phyloP scores from a whole-genome alignment of 2,329 filamentous ascomycete genomes.

The Aspergillus japonicus region DNA sequence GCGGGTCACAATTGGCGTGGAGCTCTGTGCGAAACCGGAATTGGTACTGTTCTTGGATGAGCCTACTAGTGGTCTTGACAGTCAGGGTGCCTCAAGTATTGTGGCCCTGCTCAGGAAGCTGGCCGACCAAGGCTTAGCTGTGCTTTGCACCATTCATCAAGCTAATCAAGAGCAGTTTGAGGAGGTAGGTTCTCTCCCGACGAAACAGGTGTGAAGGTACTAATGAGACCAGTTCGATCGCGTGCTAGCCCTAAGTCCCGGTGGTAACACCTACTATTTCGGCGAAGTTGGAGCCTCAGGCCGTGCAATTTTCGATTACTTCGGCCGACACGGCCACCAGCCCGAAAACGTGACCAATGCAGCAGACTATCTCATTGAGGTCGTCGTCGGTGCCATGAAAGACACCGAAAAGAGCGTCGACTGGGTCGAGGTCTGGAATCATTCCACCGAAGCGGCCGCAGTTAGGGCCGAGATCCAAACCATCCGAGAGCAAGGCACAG shows the following conservation, averaged over 20 bases:
- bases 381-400: slow-evolving; percentile 55
- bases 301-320: slow-evolving; percentile 62
- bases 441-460: slow-evolving; percentile 56
- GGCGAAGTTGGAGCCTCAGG: slow-evolving; percentile 65
- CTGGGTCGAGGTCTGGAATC: slow-evolving; percentile 69
- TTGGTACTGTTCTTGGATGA: slow-evolving; percentile 67
- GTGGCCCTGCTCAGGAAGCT: slow-evolving; percentile 64
- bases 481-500: slow-evolving; percentile 49
- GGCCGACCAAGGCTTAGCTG: slow-evolving; percentile 60
- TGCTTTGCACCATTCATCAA: slow-evolving; percentile 69
- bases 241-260: slow-evolving; percentile 64
- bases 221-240: slow-evolving; percentile 61
- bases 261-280: slow-evolving; percentile 67
- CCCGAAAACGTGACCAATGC: slow-evolving; percentile 62
- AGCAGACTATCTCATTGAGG: slow-evolving; percentile 61
- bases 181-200: slow-evolving; percentile 17
- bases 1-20: slow-evolving; percentile 67
- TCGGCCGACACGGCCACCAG: slow-evolving; percentile 57
- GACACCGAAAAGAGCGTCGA: slow-evolving; percentile 53
- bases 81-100: slow-evolving; percentile 63
- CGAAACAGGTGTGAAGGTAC: neutral
- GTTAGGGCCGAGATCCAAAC: slow-evolving; percentile 62
- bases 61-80: slow-evolving; percentile 64
- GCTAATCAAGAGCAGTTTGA: slow-evolving; percentile 62
- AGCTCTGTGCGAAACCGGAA: slow-evolving; percentile 64